Percentiles rank a stretch among this genome's conserved stretches.
These are phyloP conservation scores for Trypanosoma grayi DNA, from an alignment of 208 protist genomes.

Conservation along the genomic window DNA sequence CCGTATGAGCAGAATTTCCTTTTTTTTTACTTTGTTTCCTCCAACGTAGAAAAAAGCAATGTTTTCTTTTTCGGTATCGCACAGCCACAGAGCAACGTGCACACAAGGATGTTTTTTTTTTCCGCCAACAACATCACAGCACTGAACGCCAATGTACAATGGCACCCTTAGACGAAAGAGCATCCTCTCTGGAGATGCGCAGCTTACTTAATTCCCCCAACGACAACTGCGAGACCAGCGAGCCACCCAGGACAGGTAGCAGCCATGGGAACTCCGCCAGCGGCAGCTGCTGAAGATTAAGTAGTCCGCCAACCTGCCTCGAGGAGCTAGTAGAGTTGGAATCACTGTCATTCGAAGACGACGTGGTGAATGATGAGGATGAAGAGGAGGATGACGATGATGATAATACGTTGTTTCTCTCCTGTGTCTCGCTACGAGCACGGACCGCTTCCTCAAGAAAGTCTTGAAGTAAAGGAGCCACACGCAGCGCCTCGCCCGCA, in stretches of 20 bases:
- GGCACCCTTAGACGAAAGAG: slow-evolving; percentile 40
- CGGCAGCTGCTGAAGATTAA: slow-evolving; percentile 33
- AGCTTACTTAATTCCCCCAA: slow-evolving; percentile 39
- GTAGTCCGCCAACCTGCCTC: slow-evolving; percentile 11
- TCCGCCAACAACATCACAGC: slow-evolving; percentile 18
- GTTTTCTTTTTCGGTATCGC: not conserved
- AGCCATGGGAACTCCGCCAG: slow-evolving; percentile 43
- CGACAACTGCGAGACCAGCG: slow-evolving; percentile 45
- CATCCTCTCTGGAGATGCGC: slow-evolving; percentile 43
- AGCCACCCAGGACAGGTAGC: slow-evolving; percentile 53
- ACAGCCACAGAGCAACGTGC: not conserved
- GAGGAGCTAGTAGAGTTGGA: slow-evolving; percentile 6
- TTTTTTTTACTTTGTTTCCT: not conserved
- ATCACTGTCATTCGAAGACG: not conserved
- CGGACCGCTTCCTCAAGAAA: slow-evolving; percentile 34
- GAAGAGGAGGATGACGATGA: slow-evolving; percentile 16
- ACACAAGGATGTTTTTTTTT: not conserved
- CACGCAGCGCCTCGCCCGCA: slow-evolving; percentile 49
- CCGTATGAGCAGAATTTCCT: no score
- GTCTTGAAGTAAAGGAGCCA: slow-evolving; percentile 35
- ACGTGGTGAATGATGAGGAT: slow-evolving; percentile 1
- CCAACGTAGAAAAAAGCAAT: not conserved
- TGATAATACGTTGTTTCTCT: not conserved
- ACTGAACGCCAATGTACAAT: slow-evolving; percentile 53
- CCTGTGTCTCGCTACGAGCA: slow-evolving; percentile 10